These are phyloP conservation scores for Tausonia pullulans DNA, from an alignment of 1,284 basidiomycete species.

Conservation along the genomic window DNA sequence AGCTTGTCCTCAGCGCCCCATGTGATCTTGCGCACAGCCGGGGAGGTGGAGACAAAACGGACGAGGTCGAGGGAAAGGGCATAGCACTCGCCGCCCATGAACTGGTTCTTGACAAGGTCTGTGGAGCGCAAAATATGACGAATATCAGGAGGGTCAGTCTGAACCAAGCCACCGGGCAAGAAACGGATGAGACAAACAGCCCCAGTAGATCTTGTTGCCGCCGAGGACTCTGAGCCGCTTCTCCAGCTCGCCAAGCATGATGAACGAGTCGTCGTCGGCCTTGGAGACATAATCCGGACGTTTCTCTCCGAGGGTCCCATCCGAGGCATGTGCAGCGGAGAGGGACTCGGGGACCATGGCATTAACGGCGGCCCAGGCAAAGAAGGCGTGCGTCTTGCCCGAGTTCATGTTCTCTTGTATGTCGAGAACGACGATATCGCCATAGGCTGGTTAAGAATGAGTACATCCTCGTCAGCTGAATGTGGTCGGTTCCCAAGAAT, in stretches of 20 bases:
- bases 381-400: constrained; percentile 40
- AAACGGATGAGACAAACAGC: constrained; percentile 41
- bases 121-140: not conserved
- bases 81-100: constrained; percentile 96
- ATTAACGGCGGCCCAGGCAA: constrained; percentile 59
- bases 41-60: constrained; percentile 71
- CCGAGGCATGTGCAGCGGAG: not conserved
- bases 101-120: constrained; percentile 80
- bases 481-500: not conserved
- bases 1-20: constrained; percentile 91
- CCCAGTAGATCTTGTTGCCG: constrained; percentile 82
- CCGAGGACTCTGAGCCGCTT: constrained; percentile 57
- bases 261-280: constrained; percentile 86
- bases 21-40: constrained; percentile 53
- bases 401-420: constrained; percentile 41
- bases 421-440: constrained; percentile 40
- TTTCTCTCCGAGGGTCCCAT: constrained; percentile 21
- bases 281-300: constrained; percentile 81
- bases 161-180: not conserved
- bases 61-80: constrained; percentile 82
- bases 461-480: constrained; percentile 8
- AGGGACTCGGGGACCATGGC: constrained; percentile 74
- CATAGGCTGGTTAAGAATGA: constrained; percentile 48
- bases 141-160: not conserved
- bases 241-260: constrained; percentile 87